Percentiles rank a stretch among this genome's conserved stretches.
These are phyloP conservation scores for Neonectria coccinea DNA, from an alignment of 2,329 filamentous ascomycete genomes.

Conservation along the genomic window DNA sequence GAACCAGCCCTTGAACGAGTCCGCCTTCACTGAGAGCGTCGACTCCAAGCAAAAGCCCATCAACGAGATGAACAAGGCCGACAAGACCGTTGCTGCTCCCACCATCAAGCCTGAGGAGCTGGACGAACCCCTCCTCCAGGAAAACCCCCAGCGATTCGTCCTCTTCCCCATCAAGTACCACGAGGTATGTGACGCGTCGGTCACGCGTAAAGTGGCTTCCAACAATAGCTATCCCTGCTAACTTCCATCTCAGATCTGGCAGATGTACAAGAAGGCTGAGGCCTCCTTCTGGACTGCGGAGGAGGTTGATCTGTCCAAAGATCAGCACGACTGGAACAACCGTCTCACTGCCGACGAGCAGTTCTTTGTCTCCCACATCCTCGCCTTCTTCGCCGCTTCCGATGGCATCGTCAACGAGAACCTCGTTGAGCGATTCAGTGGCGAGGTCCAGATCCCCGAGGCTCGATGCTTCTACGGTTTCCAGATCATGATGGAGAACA, in stretches of 20 bases:
- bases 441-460: conserved; percentile 96
- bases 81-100: conserved; percentile 57
- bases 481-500: conserved; percentile 99
- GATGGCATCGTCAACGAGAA: conserved; percentile 99
- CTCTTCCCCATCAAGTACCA: conserved; percentile 99
- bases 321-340: conserved; percentile 99
- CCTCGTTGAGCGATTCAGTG: conserved; percentile 96
- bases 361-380: conserved; percentile 98
- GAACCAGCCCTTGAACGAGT: conserved; percentile 71
- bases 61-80: conserved; percentile 55
- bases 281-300: conserved; percentile 99
- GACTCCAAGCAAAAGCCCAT: conserved; percentile 71
- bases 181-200: conserved; percentile 78
- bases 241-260: conserved; percentile 82
- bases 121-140: conserved; percentile 90
- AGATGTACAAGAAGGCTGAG: conserved; percentile 99
- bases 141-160: conserved; percentile 96
- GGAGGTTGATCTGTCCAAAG: conserved; percentile 99
- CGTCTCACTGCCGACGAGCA: conserved; percentile 95
- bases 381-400: conserved; percentile 98
- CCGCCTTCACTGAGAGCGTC: conserved; percentile 65
- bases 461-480: conserved; percentile 99
- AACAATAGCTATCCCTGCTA: conserved; percentile 49
- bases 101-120: conserved; percentile 76
- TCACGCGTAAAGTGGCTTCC: conserved; percentile 76